phyloP scores from a whole-genome alignment of 441 rosid species.

The Syzygium syzygioides region DNA sequence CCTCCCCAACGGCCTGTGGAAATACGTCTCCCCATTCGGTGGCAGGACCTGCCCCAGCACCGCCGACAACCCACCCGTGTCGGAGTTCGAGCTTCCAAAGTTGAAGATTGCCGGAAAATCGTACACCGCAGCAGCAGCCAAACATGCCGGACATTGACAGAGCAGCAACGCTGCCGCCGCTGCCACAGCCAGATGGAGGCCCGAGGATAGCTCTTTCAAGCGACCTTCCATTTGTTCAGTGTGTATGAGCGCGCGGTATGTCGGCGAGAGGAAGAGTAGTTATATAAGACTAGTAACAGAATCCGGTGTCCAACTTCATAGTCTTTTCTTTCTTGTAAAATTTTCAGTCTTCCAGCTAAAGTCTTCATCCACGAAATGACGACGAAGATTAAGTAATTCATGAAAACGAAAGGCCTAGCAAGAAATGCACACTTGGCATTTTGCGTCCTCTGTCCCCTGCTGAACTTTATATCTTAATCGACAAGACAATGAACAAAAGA shows the following conservation, averaged over 20 bases:
- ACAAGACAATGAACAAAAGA: no score
- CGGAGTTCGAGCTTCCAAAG: constrained; percentile 9
- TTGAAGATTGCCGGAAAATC: constrained; percentile 9
- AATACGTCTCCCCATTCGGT: constrained; percentile 7
- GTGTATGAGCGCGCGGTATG: not conserved
- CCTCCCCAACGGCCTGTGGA: constrained; percentile 1
- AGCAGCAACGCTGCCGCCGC: not conserved
- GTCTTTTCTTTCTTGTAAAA: not conserved
- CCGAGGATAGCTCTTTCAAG: not conserved
- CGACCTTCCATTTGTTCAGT: not conserved
- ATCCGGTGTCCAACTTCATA: not conserved
- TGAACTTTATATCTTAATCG: no score
- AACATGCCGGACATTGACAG: not conserved
- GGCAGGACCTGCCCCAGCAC: constrained; percentile 3
- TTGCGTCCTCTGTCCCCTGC: no score
- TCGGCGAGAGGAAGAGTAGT: not conserved
- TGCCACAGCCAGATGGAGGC: not conserved
- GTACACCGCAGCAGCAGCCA: not conserved
- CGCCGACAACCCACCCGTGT: not conserved
- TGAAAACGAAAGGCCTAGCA: not conserved
- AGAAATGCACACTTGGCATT: not conserved
- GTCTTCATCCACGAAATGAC: not conserved
- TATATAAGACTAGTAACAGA: not conserved
- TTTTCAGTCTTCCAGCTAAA: not conserved
- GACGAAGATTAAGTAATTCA: not conserved